Evolutionary conservation across 116 monocot genomes (phyloP).

Genomic region (Trichopus zeylanicus): DNA sequence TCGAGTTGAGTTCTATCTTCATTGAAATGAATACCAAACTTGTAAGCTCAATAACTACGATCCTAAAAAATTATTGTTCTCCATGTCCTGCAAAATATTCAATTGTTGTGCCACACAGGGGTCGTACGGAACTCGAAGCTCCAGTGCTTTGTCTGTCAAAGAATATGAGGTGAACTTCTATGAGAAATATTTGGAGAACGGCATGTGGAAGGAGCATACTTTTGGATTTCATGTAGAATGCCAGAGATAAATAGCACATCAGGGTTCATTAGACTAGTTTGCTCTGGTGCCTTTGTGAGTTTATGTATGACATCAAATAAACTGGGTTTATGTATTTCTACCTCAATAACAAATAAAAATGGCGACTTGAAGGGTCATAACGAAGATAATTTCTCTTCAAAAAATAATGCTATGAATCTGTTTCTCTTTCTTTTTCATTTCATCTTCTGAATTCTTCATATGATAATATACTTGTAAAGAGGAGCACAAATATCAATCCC

Average conservation of each 20-base stretch:
- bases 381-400: too few relatives aligned
- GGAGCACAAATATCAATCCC: too few relatives aligned
- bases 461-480: too few relatives aligned
- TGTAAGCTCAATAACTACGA: background rate
- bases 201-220: slow-evolving; percentile 4
- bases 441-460: too few relatives aligned
- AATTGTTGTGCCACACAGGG: background rate
- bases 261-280: too few relatives aligned
- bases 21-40: slow-evolving; percentile 1
- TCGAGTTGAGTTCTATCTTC: slow-evolving; percentile 16
- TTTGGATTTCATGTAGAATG: slow-evolving; percentile 2
- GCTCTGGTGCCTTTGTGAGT: too few relatives aligned
- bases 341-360: too few relatives aligned
- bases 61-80: background rate
- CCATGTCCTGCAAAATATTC: background rate
- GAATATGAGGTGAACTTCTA: slow-evolving; percentile 1
- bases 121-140: slow-evolving; percentile 7
- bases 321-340: too few relatives aligned
- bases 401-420: too few relatives aligned
- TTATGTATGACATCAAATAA: too few relatives aligned
- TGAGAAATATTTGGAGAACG: slow-evolving; percentile 7
- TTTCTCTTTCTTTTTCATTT: too few relatives aligned
- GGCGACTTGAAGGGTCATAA: too few relatives aligned
- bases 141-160: background rate
- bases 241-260: background rate